Percentiles rank a stretch among this genome's conserved stretches.
Evolutionary conservation across 805 yeast species (phyloP).

Genomic region (Tetrapisispora phaffii): DNA sequence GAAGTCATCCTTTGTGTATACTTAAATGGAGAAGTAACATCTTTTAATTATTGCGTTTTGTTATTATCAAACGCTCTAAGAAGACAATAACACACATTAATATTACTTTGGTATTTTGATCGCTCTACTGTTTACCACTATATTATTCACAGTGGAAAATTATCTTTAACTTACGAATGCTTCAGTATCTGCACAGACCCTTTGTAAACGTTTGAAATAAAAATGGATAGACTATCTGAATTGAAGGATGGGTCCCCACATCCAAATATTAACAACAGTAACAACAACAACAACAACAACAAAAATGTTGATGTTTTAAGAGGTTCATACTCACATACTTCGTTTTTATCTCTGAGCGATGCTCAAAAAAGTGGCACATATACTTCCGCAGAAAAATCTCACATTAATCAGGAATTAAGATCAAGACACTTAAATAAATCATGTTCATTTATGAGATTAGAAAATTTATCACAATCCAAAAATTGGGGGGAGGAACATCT

Average conservation of each 20-base stretch:
- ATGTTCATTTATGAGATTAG: slow-evolving; percentile 1
- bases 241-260: not conserved
- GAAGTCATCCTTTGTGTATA: too few species aligned
- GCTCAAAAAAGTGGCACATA: not conserved
- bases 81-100: too few species aligned
- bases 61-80: too few species aligned
- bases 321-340: slow-evolving; percentile 2
- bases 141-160: too few species aligned
- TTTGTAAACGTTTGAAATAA: not conserved
- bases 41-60: too few species aligned
- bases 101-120: too few species aligned
- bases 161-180: too few species aligned
- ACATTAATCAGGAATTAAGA: not conserved
- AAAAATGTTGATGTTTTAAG: not conserved
- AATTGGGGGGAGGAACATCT: slow-evolving; percentile 12
- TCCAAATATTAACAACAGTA: not conserved
- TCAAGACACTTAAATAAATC: not conserved
- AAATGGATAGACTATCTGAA: slow-evolving; percentile 1
- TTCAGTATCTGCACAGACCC: too few species aligned
- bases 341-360: not conserved
- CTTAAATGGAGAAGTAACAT: too few species aligned
- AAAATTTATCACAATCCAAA: not conserved
- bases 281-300: not conserved
- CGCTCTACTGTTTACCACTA: too few species aligned
- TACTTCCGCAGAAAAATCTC: not conserved